Evolutionary conservation across 352 stramenopile species (phyloP).

Genomic region (Pythium sp.): DNA sequence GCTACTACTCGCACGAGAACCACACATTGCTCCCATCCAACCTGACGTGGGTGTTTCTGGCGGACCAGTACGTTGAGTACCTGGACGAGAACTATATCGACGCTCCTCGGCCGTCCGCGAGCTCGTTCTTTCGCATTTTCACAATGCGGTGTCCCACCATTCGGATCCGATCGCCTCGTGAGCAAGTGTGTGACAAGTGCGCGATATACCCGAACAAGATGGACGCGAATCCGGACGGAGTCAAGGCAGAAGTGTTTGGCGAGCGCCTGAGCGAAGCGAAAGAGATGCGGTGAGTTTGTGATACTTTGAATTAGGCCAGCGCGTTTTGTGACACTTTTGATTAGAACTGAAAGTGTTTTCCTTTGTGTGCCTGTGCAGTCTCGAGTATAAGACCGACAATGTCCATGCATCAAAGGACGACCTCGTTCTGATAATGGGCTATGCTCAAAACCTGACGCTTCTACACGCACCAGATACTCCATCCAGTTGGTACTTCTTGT

Average conservation of each 20-base stretch:
- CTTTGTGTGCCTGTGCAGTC: neutral
- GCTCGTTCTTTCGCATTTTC: neutral
- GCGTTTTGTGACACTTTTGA: neutral
- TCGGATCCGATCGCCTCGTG: no score
- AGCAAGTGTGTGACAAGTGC: neutral
- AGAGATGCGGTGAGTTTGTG: neutral
- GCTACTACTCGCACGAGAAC: constrained; percentile 12
- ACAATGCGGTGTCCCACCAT: neutral
- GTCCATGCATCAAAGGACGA: neutral
- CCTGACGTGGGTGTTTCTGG: constrained; percentile 8
- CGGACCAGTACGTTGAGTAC: neutral
- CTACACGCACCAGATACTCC: neutral
- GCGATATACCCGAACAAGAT: neutral
- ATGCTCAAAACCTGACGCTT: constrained; percentile 2
- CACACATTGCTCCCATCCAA: constrained; percentile 9
- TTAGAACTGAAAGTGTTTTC: neutral
- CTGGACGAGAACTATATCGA: neutral
- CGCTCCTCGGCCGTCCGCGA: neutral
- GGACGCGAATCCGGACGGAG: neutral
- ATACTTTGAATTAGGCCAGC: neutral
- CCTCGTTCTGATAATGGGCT: neutral
- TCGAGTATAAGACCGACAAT: neutral
- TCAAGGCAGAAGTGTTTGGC: neutral
- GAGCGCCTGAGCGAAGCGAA: neutral
- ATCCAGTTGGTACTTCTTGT: constrained; percentile 5